Evolutionary conservation across 345 rosid species (phyloP).

Genomic region (Euphorbia tirucalli): DNA sequence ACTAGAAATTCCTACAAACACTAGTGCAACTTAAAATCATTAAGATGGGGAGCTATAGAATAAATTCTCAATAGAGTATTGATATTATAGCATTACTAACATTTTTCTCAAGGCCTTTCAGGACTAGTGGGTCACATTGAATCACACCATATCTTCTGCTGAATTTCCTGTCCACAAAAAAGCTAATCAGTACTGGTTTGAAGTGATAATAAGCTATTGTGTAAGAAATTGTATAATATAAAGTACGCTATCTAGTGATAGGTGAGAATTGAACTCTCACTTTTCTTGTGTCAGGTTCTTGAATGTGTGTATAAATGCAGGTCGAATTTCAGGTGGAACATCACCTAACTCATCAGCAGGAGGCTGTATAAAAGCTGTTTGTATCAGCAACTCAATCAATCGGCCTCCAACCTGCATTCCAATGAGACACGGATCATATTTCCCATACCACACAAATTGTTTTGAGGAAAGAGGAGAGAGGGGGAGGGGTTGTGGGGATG

Average conservation of each 20-base stretch:
- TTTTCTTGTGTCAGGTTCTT: conserved; percentile 47
- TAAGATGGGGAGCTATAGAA: conserved; percentile 1
- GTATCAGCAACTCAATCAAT: conserved; percentile 72
- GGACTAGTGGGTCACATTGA: conserved; percentile 74
- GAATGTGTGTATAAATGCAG: conserved; percentile 82
- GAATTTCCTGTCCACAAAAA: conserved; percentile 46
- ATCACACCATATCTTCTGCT: conserved; percentile 80
- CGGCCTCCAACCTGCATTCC: conserved; percentile 85
- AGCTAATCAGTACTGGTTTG: not conserved
- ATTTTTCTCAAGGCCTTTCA: conserved; percentile 80
- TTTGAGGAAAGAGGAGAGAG: not conserved
- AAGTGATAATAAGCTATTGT: conserved; percentile 18
- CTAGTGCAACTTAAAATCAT: conserved; percentile 3
- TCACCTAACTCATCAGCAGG: conserved; percentile 61
- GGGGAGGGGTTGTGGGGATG: not conserved
- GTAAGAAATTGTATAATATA: not conserved
- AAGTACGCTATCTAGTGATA: not conserved
- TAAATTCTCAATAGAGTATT: conserved; percentile 1
- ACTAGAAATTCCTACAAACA: not conserved
- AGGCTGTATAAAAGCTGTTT: conserved; percentile 82
- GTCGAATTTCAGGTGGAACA: conserved; percentile 77
- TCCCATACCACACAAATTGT: conserved; percentile 2
- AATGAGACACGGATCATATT: conserved; percentile 15
- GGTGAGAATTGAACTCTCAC: conserved; percentile 48
- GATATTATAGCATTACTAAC: conserved; percentile 46